Evolutionary conservation across 2,329 filamentous ascomycete species (phyloP), one percentile per base, ranked within the genome.

Genomic region (Talaromyces sp.): DNA sequence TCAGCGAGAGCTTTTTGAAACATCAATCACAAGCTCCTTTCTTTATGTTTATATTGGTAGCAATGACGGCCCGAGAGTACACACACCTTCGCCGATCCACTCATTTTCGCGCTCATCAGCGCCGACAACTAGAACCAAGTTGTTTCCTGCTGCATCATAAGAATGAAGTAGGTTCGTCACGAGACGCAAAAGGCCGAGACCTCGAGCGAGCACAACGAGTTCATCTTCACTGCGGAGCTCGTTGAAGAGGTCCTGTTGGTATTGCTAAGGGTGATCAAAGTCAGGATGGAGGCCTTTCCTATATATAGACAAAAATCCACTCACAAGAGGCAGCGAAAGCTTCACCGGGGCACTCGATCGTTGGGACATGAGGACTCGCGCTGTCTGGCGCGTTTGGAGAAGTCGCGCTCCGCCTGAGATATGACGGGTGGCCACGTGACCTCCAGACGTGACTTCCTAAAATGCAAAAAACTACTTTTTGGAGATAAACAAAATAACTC

Each of bases 91-190:
- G 66, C 94, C 94, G 62, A 99, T 92, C 92, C 93, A 97, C 59
- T 88, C 88, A 84, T 97, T 97, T 72, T 99, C 94, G 62, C 90
- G 86, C 35, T 97, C 92, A 62, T 94, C 90, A 38, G 94, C 92
- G 10, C 92, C 92, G 48, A 97, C 86, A 21, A 99, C 78, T 51
- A 99, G 81, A 54, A 99, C 88, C 58, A 99, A 80, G 70, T 96
- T 97, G 76, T 94, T 95, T 14, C 94, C 94, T 3, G 91, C 91
- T 1, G 92, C 92, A 82, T 99, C 94, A 77, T 97, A 97, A 21
- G 92, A 92, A 76, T 99, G 94, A 29, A 99, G 85, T 43, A 99
- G 84, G 72, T 97, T 99, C n/a, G 91, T 95, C 70, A 97, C 85
- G 60, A 99, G 85, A 66, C 92, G 91, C 73, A 97, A 85, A 52